phyloP scores from a whole-genome alignment of 257 asterid genomes.

The Scutellaria galericulata region DNA sequence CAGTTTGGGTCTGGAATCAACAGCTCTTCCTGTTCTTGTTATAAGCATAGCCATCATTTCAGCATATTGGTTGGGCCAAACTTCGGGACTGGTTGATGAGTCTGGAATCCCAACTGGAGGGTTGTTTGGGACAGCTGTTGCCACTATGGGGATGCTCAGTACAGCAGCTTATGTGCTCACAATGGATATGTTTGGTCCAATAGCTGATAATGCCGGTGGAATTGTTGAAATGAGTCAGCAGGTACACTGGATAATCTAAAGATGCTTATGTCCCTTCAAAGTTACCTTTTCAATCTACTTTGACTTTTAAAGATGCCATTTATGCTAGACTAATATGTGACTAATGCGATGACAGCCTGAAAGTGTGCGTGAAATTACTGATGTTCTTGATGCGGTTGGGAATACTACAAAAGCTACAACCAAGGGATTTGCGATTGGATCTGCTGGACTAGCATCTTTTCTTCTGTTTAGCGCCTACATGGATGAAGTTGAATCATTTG shows the following conservation, averaged over 20 bases:
- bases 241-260: slow-evolving; percentile 51
- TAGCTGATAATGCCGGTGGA: slow-evolving; percentile 99
- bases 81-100: slow-evolving; percentile 93
- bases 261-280: slow-evolving; percentile 6
- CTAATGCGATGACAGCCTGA: slow-evolving; percentile 72
- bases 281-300: slow-evolving; percentile 2
- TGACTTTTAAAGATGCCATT: slow-evolving; percentile 11
- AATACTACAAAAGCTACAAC: slow-evolving; percentile 99
- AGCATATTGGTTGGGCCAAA: slow-evolving; percentile 96
- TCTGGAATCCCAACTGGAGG: slow-evolving; percentile 97
- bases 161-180: slow-evolving; percentile 99
- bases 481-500: slow-evolving; percentile 96
- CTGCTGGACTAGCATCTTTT: slow-evolving; percentile 98
- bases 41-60: slow-evolving; percentile 84
- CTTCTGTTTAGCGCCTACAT: slow-evolving; percentile 98
- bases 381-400: slow-evolving; percentile 97
- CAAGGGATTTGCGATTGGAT: slow-evolving; percentile 99
- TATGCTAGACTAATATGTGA: slow-evolving; percentile 5
- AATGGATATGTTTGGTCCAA: slow-evolving; percentile 99
- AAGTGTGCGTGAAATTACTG: slow-evolving; percentile 96
- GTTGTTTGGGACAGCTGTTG: slow-evolving; percentile 99
- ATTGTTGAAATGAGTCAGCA: slow-evolving; percentile 99
- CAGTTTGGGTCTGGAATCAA: slow-evolving; percentile 97
- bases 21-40: slow-evolving; percentile 98
- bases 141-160: slow-evolving; percentile 99